These are phyloP conservation scores for Globisporangium heterothallicum DNA, from an alignment of 352 stramenopile species.

Conservation along the genomic window DNA sequence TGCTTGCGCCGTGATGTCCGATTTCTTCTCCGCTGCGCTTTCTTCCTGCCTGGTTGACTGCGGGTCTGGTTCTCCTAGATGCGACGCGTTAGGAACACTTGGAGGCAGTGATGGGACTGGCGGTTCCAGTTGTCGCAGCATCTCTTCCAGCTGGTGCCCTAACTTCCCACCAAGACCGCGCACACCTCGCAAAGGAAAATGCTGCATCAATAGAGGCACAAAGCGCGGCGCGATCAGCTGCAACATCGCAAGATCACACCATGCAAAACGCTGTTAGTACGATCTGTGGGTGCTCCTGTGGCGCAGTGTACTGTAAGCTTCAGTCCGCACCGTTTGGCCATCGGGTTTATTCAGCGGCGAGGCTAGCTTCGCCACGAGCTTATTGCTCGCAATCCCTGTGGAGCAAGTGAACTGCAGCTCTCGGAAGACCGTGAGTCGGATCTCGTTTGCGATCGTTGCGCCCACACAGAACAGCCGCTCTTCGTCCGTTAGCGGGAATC, in stretches of 20 bases:
- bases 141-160: slow-evolving; percentile 54
- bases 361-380: slow-evolving; percentile 71
- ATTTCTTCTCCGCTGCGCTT: slow-evolving; percentile 13
- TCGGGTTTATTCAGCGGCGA: slow-evolving; percentile 81
- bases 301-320: no score
- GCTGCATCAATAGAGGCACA: slow-evolving; percentile 55
- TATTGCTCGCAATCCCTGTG: slow-evolving; percentile 71
- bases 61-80: background rate
- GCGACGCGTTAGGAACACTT: background rate
- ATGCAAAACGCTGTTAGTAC: no score
- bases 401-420: slow-evolving; percentile 79
- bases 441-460: slow-evolving; percentile 61
- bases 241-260: background rate
- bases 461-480: slow-evolving; percentile 68
- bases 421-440: slow-evolving; percentile 52
- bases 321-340: slow-evolving; percentile 62
- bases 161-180: slow-evolving; percentile 75
- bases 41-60: slow-evolving; percentile 12
- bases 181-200: slow-evolving; percentile 66
- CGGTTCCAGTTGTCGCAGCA: slow-evolving; percentile 41
- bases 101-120: background rate
- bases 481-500: slow-evolving; percentile 57
- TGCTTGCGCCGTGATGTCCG: slow-evolving; percentile 28
- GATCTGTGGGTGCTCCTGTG: no score
- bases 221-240: slow-evolving; percentile 64